These are phyloP conservation scores for Pythium myriotylum DNA, from an alignment of 352 stramenopile genomes.

Conservation along the genomic window DNA sequence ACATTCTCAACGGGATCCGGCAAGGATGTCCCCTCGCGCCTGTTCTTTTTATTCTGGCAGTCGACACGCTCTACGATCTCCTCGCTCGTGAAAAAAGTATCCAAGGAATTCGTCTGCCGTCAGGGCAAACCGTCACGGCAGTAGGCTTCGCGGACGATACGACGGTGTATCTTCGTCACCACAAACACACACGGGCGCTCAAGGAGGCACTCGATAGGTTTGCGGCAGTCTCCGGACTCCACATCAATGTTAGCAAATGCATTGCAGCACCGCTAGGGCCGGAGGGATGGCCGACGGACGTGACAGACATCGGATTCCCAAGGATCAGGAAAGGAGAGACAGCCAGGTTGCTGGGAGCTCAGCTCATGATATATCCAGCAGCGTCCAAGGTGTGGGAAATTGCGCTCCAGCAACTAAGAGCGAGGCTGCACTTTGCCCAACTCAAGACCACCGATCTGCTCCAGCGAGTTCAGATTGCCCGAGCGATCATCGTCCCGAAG, in stretches of 20 bases:
- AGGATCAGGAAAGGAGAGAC: too few species aligned
- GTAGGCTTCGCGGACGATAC: slow-evolving; percentile 3
- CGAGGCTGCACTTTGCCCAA: too few species aligned
- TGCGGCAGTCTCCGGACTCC: background rate
- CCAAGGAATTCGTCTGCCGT: background rate
- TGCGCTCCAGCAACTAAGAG: too few species aligned
- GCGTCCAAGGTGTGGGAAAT: too few species aligned
- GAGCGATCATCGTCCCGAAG: too few species aligned
- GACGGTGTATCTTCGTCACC: background rate
- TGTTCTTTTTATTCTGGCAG: background rate
- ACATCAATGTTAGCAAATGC: background rate
- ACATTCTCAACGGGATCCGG: slow-evolving; percentile 5
- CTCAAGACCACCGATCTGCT: too few species aligned
- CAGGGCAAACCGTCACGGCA: background rate
- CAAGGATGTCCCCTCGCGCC: slow-evolving; percentile 4
- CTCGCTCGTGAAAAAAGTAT: background rate
- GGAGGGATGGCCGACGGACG: too few species aligned
- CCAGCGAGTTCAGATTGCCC: too few species aligned
- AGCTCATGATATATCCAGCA: too few species aligned
- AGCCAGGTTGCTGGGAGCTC: too few species aligned
- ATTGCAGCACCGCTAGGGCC: too few species aligned
- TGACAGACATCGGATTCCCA: too few species aligned
- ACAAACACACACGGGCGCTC: background rate
- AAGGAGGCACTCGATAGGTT: background rate
- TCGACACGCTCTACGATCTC: background rate